Conservation (phyloP, 73 alveolate species). For the Tetrahymena malaccensis region DNA sequence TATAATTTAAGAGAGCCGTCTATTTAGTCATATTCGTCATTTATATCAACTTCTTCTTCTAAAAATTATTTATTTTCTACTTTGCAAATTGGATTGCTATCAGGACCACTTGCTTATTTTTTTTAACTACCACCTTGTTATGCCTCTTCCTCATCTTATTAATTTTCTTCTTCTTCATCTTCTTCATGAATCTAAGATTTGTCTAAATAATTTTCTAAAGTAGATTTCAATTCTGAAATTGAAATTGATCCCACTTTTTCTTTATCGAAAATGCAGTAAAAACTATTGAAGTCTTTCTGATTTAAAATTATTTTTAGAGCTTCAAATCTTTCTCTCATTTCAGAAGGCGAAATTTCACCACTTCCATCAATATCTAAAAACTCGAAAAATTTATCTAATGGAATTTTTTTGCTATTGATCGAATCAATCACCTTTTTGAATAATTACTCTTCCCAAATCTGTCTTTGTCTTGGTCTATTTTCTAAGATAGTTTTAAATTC, state of each 20-base stretch:
- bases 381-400: constrained; percentile 16
- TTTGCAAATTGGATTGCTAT: neutral
- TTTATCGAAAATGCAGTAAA: constrained; percentile 22
- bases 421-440: constrained; percentile 27
- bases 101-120: neutral
- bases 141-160: neutral
- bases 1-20: neutral
- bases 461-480: constrained; percentile 24
- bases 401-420: constrained; percentile 6
- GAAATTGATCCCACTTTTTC: constrained; percentile 30
- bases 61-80: neutral
- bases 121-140: neutral
- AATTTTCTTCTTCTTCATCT: constrained; percentile 3
- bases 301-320: constrained; percentile 15
- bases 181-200: neutral
- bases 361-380: constrained; percentile 30
- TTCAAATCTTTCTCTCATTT: constrained; percentile 15
- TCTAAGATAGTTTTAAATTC: constrained; percentile 8
- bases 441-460: constrained; percentile 4
- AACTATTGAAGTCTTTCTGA: constrained; percentile 14
- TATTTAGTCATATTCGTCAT: neutral
- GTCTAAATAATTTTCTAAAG: constrained; percentile 7
- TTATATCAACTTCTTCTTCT: neutral
- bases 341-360: constrained; percentile 17
- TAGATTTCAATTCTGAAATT: constrained; percentile 13